Evolutionary conservation across 176 grass and related monocot genomes (phyloP).

Genomic region (Phoenix roebelenii): DNA sequence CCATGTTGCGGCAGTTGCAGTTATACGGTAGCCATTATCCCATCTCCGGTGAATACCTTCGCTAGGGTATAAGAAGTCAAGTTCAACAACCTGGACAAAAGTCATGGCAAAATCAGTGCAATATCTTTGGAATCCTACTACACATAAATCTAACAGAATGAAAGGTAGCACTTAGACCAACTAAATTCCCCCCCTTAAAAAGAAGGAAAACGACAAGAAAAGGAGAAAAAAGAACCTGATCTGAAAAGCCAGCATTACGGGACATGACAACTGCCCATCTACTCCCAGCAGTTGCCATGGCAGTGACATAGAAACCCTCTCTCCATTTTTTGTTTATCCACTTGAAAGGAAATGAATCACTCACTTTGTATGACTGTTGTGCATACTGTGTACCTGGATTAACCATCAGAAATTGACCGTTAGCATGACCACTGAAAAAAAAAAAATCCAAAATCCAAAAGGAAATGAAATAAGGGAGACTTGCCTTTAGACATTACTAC

Average conservation of each 20-base stretch:
- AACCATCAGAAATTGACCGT: too few relatives aligned
- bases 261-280: slow-evolving; percentile 99
- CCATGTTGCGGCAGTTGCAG: slow-evolving; percentile 72
- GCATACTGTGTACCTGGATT: slow-evolving; percentile 61
- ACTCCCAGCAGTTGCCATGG: slow-evolving; percentile 90
- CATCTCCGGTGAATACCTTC: slow-evolving; percentile 97
- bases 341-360: slow-evolving; percentile 94
- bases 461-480: neutral
- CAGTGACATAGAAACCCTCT: slow-evolving; percentile 91
- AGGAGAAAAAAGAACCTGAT: slow-evolving; percentile 48
- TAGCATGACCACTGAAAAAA: too few relatives aligned
- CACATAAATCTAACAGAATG: too few relatives aligned
- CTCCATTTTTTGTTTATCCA: slow-evolving; percentile 99
- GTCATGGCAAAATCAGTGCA: neutral
- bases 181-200: too few relatives aligned
- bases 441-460: too few relatives aligned
- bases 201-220: neutral
- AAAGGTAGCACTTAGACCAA: too few relatives aligned
- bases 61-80: slow-evolving; percentile 96
- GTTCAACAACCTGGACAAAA: slow-evolving; percentile 72
- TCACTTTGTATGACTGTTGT: slow-evolving; percentile 97
- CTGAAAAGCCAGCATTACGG: slow-evolving; percentile 77
- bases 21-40: slow-evolving; percentile 87
- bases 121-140: too few relatives aligned
- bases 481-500: slow-evolving; percentile 8